Evolutionary conservation across 345 rosid genomes (phyloP), one percentile per base, ranked within the genome.

Genomic region (Lepidium sativum): DNA sequence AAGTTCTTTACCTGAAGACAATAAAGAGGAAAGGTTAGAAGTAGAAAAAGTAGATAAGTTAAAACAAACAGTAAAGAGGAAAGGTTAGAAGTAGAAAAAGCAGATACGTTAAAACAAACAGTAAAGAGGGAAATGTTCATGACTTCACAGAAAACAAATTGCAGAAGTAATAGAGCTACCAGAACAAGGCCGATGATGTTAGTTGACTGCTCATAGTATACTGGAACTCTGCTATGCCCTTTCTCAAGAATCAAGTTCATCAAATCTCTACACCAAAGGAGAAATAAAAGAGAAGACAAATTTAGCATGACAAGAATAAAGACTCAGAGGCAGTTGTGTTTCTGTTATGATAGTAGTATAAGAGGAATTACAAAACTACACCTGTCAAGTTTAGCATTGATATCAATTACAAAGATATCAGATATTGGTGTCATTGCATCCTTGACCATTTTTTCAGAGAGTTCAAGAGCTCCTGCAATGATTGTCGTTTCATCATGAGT

Each of bases 181-280:
- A 94, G 79, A 70, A 94, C 69, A 55, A 94, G 81, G 55, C 99
- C 99, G 32, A 94, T 90, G 62, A 94, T 88, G 80, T 94, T 94
- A 44, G 89, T 83, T 63, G 83, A 74, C 34, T 90, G 86, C 85
- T 94, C 97, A 67, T 86, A 88, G 79, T 83, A 94, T 54, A 94
- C 97, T 11, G 99, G 99, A 65, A 90, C 84, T 75, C 99, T 85
- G 86, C 99, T 94, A 74, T 94, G 99, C 25, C 99, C 99, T 77
- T 82, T 88, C 84, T 94, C 96, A 80, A 94, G 61, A 78, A 94
- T 80, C 80, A 84, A 52, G 77, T 67, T 82, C 97, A 91, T 87
- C 84, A 80, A 63, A 41, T 84, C 75, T 79, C 97, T 91, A 79
- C 8, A 44, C 39, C 74, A 39, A 50, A 68, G 33, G 65, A 29